These are phyloP conservation scores for Anisogramma anomala DNA, from an alignment of 2,329 filamentous ascomycete species.

Conservation along the genomic window DNA sequence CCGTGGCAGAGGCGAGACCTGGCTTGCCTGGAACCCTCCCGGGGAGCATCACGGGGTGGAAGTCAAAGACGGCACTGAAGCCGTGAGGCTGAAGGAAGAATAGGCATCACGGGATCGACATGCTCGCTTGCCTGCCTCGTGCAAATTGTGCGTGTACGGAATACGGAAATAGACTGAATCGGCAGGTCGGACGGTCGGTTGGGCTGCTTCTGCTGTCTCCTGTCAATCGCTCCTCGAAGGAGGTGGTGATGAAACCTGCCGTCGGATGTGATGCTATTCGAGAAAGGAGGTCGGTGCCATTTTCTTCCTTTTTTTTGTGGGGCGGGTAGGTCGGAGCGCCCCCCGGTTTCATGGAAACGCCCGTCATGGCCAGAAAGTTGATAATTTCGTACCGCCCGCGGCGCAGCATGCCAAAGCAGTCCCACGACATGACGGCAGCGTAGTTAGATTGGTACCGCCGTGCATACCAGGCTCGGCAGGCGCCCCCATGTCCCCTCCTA, in stretches of 20 bases:
- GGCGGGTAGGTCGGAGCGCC: too few relatives aligned
- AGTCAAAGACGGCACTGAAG: too few relatives aligned
- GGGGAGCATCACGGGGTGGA: too few relatives aligned
- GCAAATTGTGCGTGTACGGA: background rate
- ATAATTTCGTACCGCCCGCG: background rate
- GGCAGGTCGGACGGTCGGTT: background rate
- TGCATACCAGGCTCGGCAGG: background rate
- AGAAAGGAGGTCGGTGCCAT: background rate
- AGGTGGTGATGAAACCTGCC: background rate
- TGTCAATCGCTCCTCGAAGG: background rate
- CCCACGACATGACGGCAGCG: slow-evolving; percentile 2
- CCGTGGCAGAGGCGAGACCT: too few relatives aligned
- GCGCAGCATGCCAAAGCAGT: slow-evolving; percentile 7
- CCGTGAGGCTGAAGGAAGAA: too few relatives aligned
- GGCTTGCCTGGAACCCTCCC: too few relatives aligned
- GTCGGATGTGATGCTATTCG: background rate
- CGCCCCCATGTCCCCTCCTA: background rate
- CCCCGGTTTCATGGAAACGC: too few relatives aligned
- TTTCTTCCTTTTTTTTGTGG: background rate
- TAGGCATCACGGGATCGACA: too few relatives aligned
- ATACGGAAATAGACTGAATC: background rate
- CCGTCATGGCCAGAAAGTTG: background rate
- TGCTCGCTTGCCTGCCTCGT: too few relatives aligned
- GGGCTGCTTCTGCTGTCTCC: background rate
- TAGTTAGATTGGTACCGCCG: slow-evolving; percentile 1